A percentile compares a stretch with the other conserved stretches of the same genome.
Evolutionary conservation across 164 flowering plant species (phyloP).

Genomic region (Stephania japonica): DNA sequence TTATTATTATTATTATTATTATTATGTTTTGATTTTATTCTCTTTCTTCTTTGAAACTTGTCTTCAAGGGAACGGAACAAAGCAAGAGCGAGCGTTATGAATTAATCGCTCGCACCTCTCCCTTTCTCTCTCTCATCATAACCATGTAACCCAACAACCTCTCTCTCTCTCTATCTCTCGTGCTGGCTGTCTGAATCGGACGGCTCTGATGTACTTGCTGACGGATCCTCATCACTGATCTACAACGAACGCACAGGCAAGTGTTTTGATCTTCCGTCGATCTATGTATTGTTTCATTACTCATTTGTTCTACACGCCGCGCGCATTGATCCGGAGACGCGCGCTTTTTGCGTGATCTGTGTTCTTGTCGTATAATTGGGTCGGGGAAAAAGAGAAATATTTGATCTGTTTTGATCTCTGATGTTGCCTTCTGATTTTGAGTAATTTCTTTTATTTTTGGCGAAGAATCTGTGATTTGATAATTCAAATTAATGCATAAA

Average conservation of each 20-base stretch:
- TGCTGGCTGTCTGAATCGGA: not conserved
- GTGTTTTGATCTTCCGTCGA: not conserved
- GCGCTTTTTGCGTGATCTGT: not conserved
- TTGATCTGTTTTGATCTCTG: not conserved
- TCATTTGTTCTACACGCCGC: not conserved
- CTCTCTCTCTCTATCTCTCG: not conserved
- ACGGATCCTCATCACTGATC: slow-evolving; percentile 3
- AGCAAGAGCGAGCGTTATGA: not conserved
- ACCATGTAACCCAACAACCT: not conserved
- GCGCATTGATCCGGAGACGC: not conserved
- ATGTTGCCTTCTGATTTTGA: not conserved
- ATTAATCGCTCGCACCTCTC: not conserved
- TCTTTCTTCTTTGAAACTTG: not conserved
- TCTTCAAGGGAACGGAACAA: not conserved
- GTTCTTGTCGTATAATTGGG: too few species aligned
- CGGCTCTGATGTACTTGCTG: not conserved
- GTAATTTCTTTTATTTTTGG: too few species aligned
- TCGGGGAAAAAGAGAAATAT: too few species aligned
- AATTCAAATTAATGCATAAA: too few species aligned
- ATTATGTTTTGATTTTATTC: not conserved
- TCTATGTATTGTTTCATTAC: not conserved
- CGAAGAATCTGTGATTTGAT: too few species aligned
- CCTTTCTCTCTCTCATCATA: not conserved
- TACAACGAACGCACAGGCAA: not conserved
- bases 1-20: too few species aligned